Percentiles rank a stretch among this genome's conserved stretches.
These are phyloP conservation scores for Penicillium coffeae DNA, from an alignment of 495 filamentous ascomycete genomes.

Conservation along the genomic window DNA sequence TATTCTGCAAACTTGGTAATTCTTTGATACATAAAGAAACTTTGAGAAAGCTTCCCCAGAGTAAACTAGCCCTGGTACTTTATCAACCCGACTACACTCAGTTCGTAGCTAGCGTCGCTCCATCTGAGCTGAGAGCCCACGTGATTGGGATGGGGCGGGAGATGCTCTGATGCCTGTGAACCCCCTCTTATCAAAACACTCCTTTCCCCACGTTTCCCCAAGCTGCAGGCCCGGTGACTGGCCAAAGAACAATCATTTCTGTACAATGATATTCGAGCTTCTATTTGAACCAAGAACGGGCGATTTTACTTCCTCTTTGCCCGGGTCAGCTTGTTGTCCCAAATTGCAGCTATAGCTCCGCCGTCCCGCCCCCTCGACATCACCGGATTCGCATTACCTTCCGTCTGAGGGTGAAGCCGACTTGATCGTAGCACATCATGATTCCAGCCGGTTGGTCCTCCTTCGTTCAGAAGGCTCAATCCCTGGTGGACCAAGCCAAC, in stretches of 20 bases:
- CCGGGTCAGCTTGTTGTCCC: slow-evolving; percentile 15
- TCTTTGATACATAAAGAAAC: too few relatives aligned
- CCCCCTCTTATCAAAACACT: slow-evolving; percentile 29
- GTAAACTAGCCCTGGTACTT: too few relatives aligned
- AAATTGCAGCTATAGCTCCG: slow-evolving; percentile 28
- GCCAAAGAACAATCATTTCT: slow-evolving; percentile 21
- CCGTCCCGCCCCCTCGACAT: slow-evolving; percentile 15
- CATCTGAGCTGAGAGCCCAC: too few relatives aligned
- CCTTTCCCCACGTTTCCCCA: slow-evolving; percentile 13
- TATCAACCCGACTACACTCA: too few relatives aligned
- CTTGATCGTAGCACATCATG: slow-evolving; percentile 42
- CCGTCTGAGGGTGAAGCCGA: background rate
- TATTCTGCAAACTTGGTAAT: too few relatives aligned
- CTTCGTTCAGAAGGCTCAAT: slow-evolving; percentile 92
- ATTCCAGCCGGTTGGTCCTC: slow-evolving; percentile 64
- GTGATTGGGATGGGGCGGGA: slow-evolving; percentile 6
- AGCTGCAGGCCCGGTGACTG: slow-evolving; percentile 17
- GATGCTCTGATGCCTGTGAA: slow-evolving; percentile 5
- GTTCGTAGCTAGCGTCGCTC: background rate
- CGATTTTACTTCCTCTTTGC: slow-evolving; percentile 20
- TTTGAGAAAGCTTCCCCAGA: too few relatives aligned
- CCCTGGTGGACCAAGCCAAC: slow-evolving; percentile 82
- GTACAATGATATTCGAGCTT: slow-evolving; percentile 30
- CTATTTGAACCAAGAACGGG: slow-evolving; percentile 20
- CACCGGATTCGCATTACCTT: slow-evolving; percentile 13